Base-by-base conservation (phyloP, 2,329 filamentous ascomycete species). In the Fusarium praegraminearum region DNA sequence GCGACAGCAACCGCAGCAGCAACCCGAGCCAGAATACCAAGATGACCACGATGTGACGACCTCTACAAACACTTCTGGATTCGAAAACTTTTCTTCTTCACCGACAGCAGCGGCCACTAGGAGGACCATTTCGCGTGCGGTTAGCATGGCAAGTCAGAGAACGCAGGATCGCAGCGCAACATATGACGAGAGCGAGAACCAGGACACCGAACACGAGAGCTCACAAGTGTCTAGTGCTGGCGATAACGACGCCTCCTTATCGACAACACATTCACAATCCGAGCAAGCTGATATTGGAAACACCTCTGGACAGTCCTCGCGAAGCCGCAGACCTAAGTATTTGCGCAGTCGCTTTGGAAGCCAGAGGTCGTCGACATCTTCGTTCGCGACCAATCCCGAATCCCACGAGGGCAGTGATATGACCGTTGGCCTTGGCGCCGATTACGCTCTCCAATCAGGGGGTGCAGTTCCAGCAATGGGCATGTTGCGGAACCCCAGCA, bases 381-480 rank as follows among this genome's bases (percentile, higher is more conserved):
- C 88, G 2, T 85, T 87, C 41, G 75, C 82, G n/a, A 85, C 85
- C 18, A 87, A 85, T 52, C 77, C 82, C 3, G 86, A 87, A n/a
- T 80, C 80, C 7, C 78, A 84, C 45, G 86, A 89, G 36, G 88
- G 88, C n/a, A 95, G 90, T 75, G 93, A 97, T 69, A 86, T 86
- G 6, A 94, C 92, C 7, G 82, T 93, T 20, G 91, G 84, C 9
- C 75, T 84, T 12, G 84, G 91, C 9, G 89, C 89, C 11, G 94
- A 97, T 78, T 96, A 91, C 79, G 92, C 93, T 26, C 82, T 97
- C 36, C 93, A 97, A 74, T 92, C 93, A 3, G 93, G 93, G 20
- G 93, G 93, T 28, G 91, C 93, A 15, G 83, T 88, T 7, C 89
- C 93, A 2, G 83, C 84, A 2, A 75, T 82, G 64, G 86, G 83